Base-by-base conservation (phyloP, 352 stramenopile genomes). In the Pythium volutum region DNA sequence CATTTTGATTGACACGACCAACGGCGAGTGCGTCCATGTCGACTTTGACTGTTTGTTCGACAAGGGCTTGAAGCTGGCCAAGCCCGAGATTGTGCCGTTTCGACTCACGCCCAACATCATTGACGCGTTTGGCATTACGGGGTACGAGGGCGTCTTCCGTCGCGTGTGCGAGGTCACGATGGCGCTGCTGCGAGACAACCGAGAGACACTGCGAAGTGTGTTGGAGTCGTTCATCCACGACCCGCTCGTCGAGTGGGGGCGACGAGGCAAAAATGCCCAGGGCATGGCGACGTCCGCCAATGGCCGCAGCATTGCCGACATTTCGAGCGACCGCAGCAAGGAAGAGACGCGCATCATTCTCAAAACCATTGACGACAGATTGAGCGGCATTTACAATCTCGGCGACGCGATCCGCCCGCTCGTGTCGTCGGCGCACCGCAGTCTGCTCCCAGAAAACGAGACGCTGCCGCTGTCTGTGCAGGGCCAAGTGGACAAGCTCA, bases 1-100 rank as follows among this genome's bases (percentile, higher is more conserved):
- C 70, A 99, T 99, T 66, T 74, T 99, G 15, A 95, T 99, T 36
- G 96, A 99, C 73, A 98, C 84, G 50, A 93, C 75, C 16, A 98
- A 82, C 55, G 97, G 97, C 39, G 97, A 99, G 78, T 98, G 95
- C 62, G 97, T 99, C 12, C 98, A 99, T 77, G 98, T 99, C 49
- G 98, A 99, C 73, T 99, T 99, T 79, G 96, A 99, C 73, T 99
- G 98, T 67, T 88, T 99, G 49, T 99, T 99, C 71, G 98, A 99
- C 75, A 99, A 99, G 69, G 98, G 97, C 7, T 79, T 99, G 6
- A 89, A 93, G 64, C 78, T 99, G 12, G 82, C 87, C 14, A 90
- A 89, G 46, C 97, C 97, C 4, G 97, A 99, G 78, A 96, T 99
- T 49, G 97, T 99, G 42, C 98, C 98, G 2, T 99, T 99, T 68